Conservation (phyloP, 306 rosid species). For the Fragaria iinumae region DNA sequence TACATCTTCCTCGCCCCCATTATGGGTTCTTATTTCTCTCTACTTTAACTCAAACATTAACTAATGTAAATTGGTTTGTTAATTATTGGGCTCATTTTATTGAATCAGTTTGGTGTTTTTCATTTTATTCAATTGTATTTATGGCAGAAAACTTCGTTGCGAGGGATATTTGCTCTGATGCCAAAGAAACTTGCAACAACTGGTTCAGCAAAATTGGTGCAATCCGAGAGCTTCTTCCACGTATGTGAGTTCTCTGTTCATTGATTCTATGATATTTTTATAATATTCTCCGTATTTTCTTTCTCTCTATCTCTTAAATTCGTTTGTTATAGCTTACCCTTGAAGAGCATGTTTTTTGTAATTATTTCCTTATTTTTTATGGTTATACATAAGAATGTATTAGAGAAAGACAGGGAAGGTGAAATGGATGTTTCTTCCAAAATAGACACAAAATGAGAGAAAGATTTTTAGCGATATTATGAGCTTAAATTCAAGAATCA, state of each 20-base stretch:
- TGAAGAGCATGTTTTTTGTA: background rate
- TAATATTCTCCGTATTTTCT: background rate
- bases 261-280: background rate
- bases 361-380: background rate
- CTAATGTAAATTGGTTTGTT: conserved; percentile 3
- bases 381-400: background rate
- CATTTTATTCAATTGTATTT: conserved; percentile 23
- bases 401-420: background rate
- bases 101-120: conserved; percentile 12
- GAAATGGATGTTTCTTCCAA: background rate
- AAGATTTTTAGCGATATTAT: background rate
- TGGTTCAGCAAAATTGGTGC: conserved; percentile 97
- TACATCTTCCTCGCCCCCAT: background rate
- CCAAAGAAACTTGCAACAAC: conserved; percentile 93
- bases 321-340: background rate
- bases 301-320: conserved; percentile 11
- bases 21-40: background rate
- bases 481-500: background rate
- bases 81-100: conserved; percentile 18
- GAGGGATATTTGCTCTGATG: conserved; percentile 59
- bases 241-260: conserved; percentile 60
- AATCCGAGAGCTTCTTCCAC: conserved; percentile 95
- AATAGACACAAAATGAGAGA: background rate
- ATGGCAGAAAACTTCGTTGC: conserved; percentile 65
- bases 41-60: background rate